Conservation (phyloP, 129 eudicot species). For the Smallanthus sonchifolius region DNA sequence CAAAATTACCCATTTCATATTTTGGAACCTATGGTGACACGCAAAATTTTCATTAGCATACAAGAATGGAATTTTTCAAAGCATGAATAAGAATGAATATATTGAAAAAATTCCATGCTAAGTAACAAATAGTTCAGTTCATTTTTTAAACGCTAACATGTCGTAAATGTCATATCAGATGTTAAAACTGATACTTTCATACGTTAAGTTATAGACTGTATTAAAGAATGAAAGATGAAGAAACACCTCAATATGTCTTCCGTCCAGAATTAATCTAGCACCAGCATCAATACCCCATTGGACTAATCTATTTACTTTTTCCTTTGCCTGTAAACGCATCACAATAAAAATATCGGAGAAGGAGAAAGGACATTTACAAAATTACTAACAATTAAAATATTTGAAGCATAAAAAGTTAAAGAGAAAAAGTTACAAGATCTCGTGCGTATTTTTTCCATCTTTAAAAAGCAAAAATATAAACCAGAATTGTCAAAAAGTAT, state of each 20-base stretch:
- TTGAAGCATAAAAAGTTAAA: neutral
- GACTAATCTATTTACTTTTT: conserved; percentile 61
- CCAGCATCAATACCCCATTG: conserved; percentile 80
- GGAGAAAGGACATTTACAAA: neutral
- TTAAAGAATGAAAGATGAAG: neutral
- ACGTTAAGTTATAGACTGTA: neutral
- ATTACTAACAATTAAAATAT: neutral
- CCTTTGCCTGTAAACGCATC: conserved; percentile 65
- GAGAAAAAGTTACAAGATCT: neutral
- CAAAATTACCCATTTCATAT: conserved; percentile 75
- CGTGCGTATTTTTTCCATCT: neutral
- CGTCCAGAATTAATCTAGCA: conserved; percentile 90
- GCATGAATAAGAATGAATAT: neutral
- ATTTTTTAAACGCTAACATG: neutral
- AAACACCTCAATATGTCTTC: conserved; percentile 77
- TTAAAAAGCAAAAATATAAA: neutral
- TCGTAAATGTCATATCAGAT: too few relatives aligned
- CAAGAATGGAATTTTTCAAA: neutral
- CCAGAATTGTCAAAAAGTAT: conserved; percentile 5
- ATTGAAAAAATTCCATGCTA: neutral
- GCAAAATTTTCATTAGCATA: conserved; percentile 21
- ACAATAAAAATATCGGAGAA: conserved; percentile 9
- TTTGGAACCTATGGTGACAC: conserved; percentile 47
- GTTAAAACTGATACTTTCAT: neutral
- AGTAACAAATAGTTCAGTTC: neutral